Base-by-base conservation (phyloP, 1,284 basidiomycete genomes). In the Boletellus deceptivus region DNA sequence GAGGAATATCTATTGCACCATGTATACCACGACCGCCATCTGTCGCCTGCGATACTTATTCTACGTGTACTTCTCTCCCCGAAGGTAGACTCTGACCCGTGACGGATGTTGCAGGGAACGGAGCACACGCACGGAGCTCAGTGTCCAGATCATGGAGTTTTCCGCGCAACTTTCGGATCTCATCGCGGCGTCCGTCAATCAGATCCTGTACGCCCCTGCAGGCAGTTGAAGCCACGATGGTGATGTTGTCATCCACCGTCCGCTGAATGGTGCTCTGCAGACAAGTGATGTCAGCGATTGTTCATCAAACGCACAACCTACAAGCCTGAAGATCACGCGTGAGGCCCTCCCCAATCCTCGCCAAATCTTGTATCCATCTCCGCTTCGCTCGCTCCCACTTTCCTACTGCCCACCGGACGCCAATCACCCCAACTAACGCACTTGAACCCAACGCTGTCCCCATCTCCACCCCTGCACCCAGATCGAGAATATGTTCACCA, bases 351-450 rank as follows among this genome's bases (percentile, higher is more conserved):
- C 80, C 80, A 4, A 92, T 77, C 39, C 92, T 74, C 29, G 67
- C 64, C 76, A 84, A 91, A 65, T 92, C 88, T 47, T 75, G 75
- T 82, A 82, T 82, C 84, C 91, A 94, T 44, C 69, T 72, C 48
- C 64, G 73, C 67, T 91, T 87, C 3, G 84, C 84, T 55, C 73
- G 78, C 47, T 85, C 83, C 89, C 91, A 93, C 52, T 74, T 72
- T 4, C 79, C 79, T 17, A 89, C 76, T 7, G 82, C 83, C 79
- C 86, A 86, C 24, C 86, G 74, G 34, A 91, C 53, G 22, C 83
- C 79, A 1, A 68, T 61, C 13, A 82, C 67, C 0, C 78, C 70
- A 6, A 77, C 71, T 6, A 93, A 65, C 34, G 79, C 67, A 5
- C 85, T 89, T 0, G 80, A 68, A 0, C 83, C 89, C 17, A 82